Conservation (phyloP, 2,329 filamentous ascomycete genomes). For the Fusarium solani-melongenae region DNA sequence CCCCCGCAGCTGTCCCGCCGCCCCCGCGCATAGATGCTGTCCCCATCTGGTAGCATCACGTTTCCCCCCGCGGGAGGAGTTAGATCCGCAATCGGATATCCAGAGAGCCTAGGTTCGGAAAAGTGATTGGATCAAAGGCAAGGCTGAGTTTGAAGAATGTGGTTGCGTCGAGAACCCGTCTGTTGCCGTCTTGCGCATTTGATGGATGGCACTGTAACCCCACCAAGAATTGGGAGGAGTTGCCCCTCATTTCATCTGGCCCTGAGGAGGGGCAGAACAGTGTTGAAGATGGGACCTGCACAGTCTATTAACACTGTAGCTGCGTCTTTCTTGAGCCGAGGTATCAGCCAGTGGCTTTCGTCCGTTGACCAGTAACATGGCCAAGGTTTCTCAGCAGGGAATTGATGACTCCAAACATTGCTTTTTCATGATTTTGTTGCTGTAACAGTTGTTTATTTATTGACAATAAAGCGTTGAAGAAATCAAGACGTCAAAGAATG, state of each 20-base stretch:
- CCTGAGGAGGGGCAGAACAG: not conserved
- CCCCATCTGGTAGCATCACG: not conserved
- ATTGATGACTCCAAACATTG: not conserved
- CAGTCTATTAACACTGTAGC: not conserved
- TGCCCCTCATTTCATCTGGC: not conserved
- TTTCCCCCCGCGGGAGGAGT: conserved; percentile 5
- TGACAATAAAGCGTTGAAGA: not conserved
- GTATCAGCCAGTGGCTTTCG: not conserved
- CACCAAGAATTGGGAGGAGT: not conserved
- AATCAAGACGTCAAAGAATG: not conserved
- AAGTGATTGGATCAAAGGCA: not conserved
- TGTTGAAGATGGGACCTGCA: not conserved
- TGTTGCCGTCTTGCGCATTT: not conserved
- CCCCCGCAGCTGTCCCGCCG: conserved; percentile 12
- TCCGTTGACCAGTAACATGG: not conserved
- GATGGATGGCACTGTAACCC: not conserved
- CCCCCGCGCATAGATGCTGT: conserved; percentile 21
- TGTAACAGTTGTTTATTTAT: not conserved
- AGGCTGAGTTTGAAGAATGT: not conserved
- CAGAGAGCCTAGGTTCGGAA: not conserved
- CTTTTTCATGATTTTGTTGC: not conserved
- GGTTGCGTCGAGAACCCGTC: not conserved
- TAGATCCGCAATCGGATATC: conserved; percentile 10
- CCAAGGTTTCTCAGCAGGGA: not conserved
- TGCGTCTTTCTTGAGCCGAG: not conserved